Evolutionary conservation across 768 basidiomycete genomes (phyloP).

Genomic region (Boletus rubropictus): DNA sequence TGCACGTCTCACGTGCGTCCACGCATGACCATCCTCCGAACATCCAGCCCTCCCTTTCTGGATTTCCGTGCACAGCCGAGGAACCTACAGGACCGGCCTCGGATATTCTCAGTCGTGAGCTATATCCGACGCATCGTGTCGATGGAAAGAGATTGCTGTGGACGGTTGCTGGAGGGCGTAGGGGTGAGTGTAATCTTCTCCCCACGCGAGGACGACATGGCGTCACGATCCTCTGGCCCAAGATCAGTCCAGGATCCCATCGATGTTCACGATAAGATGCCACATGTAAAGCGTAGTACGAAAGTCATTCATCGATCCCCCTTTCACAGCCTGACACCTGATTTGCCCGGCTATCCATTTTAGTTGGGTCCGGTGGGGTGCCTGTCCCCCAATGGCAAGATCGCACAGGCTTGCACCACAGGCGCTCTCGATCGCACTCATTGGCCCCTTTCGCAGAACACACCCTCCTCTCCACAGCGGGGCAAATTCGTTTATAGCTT

Average conservation of each 20-base stretch:
- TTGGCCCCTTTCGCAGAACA: too few relatives aligned
- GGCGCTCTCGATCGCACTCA: too few relatives aligned
- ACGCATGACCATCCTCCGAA: conserved; percentile 4
- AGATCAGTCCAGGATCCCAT: conserved; percentile 15
- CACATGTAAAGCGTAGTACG: too few relatives aligned
- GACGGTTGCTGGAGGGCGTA: conserved; percentile 10
- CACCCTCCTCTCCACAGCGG: too few relatives aligned
- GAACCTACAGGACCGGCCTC: conserved; percentile 2
- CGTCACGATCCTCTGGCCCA: conserved; percentile 9
- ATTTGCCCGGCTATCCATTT: not conserved
- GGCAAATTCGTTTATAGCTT: too few relatives aligned
- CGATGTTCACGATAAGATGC: conserved; percentile 16
- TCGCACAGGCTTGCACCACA: too few relatives aligned
- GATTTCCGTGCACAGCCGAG: conserved; percentile 6
- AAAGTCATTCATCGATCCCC: conserved; percentile 16
- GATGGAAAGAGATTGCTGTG: not conserved
- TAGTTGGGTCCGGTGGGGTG: not conserved
- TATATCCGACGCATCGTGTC: conserved; percentile 18
- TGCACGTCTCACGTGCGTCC: not conserved
- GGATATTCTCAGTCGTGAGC: conserved; percentile 8
- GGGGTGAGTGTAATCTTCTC: conserved; percentile 3
- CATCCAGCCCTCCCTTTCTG: conserved; percentile 1
- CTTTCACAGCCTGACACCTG: not conserved
- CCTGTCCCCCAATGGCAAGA: not conserved
- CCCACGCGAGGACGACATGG: conserved; percentile 8